Percentiles rank a stretch among this genome's conserved stretches.
phyloP scores from a whole-genome alignment of 495 filamentous ascomycete genomes.

The Margaritispora aquatica region DNA sequence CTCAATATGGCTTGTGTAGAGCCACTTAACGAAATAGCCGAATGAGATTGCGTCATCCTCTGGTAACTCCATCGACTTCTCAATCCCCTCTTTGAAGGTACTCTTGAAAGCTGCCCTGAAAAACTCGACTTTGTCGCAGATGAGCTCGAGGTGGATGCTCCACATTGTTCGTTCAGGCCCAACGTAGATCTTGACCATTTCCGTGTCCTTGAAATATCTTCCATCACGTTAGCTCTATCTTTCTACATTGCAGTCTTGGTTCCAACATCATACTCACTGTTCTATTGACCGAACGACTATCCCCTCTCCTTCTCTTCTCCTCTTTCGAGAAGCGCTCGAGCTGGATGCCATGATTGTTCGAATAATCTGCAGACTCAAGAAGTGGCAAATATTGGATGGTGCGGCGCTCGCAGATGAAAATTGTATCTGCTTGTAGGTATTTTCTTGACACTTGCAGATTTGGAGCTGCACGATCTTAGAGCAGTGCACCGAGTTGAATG shows the following conservation, averaged over 20 bases:
- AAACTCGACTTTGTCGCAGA: slow-evolving; percentile 4
- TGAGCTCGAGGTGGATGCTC: background rate
- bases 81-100: background rate
- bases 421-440: no score
- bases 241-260: no score
- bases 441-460: no score
- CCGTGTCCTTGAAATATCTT: background rate
- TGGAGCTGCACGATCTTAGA: no score
- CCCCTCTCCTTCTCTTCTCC: background rate
- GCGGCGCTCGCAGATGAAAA: no score
- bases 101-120: slow-evolving; percentile 4
- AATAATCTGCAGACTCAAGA: background rate
- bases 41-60: slow-evolving; percentile 1
- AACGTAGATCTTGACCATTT: slow-evolving; percentile 3
- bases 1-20: no score
- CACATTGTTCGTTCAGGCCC: background rate
- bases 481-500: no score
- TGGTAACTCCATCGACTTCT: background rate
- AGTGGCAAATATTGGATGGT: background rate
- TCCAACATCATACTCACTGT: background rate
- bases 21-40: background rate
- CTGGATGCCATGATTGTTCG: background rate
- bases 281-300: background rate
- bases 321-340: background rate
- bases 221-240: background rate